Percentiles rank a stretch among this genome's conserved stretches.
phyloP scores from a whole-genome alignment of 1,139 yeast genomes.

The Taphrina deformans region DNA sequence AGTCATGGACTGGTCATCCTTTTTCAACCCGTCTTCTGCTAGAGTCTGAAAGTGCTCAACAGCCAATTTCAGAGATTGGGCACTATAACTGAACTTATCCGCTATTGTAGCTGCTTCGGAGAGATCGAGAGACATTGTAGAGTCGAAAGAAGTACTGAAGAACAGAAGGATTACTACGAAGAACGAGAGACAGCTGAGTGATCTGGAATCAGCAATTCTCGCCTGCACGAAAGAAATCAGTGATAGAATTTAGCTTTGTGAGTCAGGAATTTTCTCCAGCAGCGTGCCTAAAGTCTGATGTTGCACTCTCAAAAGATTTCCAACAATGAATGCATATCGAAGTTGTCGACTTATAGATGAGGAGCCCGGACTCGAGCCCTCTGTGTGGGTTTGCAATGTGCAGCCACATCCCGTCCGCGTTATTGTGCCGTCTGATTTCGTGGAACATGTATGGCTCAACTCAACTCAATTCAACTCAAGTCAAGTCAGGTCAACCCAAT shows the following conservation, averaged over 20 bases:
- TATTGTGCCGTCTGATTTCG: background rate
- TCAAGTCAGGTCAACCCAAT: too few relatives aligned
- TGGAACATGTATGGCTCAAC: too few relatives aligned
- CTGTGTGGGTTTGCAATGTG: too few relatives aligned
- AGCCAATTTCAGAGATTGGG: slow-evolving; percentile 22
- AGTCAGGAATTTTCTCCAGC: background rate
- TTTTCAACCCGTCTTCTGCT: slow-evolving; percentile 35
- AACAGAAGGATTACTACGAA: background rate
- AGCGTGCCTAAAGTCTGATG: too few relatives aligned
- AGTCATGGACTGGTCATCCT: slow-evolving; percentile 38
- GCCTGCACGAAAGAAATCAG: background rate
- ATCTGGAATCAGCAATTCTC: background rate
- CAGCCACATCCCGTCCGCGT: background rate
- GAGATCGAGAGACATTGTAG: background rate
- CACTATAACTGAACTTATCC: slow-evolving; percentile 5
- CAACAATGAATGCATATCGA: too few relatives aligned
- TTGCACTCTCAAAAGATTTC: too few relatives aligned
- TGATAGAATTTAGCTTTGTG: background rate
- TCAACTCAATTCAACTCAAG: too few relatives aligned
- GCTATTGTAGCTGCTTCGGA: background rate
- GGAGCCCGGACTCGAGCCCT: too few relatives aligned
- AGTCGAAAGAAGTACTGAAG: background rate
- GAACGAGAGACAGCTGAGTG: background rate
- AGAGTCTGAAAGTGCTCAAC: slow-evolving; percentile 23
- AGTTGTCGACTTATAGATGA: background rate